Conservation (phyloP, 2,329 filamentous ascomycete species). For the Beauveria sp. region DNA sequence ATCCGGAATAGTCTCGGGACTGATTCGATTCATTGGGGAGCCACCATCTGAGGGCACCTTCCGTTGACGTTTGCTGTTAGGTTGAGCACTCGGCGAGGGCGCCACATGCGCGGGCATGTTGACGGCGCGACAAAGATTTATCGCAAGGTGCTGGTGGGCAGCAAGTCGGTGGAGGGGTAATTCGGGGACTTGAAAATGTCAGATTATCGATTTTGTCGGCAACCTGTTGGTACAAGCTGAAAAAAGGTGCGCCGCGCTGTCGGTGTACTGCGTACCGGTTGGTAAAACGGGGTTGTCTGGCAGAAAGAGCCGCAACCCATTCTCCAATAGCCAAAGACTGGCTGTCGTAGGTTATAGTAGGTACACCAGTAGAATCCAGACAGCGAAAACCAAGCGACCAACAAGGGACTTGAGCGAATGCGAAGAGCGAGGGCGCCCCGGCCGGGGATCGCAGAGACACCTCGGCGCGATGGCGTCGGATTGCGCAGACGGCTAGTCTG, state of each 20-base stretch:
- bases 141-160: background rate
- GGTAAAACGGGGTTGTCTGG: background rate
- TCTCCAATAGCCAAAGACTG: constrained; percentile 2
- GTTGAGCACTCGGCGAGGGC: constrained; percentile 42
- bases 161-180: background rate
- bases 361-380: background rate
- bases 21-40: constrained; percentile 28
- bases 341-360: background rate
- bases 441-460: background rate
- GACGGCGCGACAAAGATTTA: background rate
- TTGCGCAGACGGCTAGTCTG: background rate
- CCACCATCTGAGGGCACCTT: constrained; percentile 41
- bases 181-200: constrained; percentile 8
- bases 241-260: constrained; percentile 6
- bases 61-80: constrained; percentile 47
- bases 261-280: background rate
- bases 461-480: background rate
- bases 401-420: background rate
- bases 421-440: background rate
- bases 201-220: background rate
- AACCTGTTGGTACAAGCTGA: background rate
- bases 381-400: background rate
- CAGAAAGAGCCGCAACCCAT: constrained; percentile 3
- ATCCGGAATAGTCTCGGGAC: constrained; percentile 21
- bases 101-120: constrained; percentile 39